Evolutionary conservation across 495 filamentous ascomycete species (phyloP).

Genomic region (Bathelium albidoporum): DNA sequence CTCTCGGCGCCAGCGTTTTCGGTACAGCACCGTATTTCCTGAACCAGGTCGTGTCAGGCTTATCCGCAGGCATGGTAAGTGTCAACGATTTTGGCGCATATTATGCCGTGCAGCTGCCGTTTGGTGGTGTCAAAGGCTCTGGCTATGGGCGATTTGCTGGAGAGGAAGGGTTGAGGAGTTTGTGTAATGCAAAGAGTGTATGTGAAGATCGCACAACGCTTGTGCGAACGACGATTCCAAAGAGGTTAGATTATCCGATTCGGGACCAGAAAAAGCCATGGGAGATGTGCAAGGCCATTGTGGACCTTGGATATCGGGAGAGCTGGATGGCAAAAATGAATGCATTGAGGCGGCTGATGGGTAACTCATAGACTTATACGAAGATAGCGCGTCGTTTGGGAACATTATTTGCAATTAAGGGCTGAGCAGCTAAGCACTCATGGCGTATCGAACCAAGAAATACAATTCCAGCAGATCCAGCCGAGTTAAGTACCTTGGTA

Average conservation of each 20-base stretch:
- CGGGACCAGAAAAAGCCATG: constrained; percentile 41
- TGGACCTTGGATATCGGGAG: constrained; percentile 53
- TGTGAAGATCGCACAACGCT: constrained; percentile 58
- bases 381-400: too few relatives aligned
- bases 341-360: constrained; percentile 41
- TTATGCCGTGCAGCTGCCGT: constrained; percentile 87
- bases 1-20: constrained; percentile 50
- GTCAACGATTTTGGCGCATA: constrained; percentile 91
- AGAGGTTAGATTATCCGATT: constrained; percentile 71
- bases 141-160: constrained; percentile 93
- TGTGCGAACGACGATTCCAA: constrained; percentile 68
- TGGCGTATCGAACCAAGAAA: too few relatives aligned
- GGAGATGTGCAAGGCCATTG: constrained; percentile 51
- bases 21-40: constrained; percentile 46
- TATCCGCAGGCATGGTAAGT: constrained; percentile 79
- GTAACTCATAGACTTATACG: constrained; percentile 2
- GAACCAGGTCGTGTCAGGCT: constrained; percentile 48
- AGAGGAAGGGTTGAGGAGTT: constrained; percentile 69
- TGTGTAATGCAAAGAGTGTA: constrained; percentile 81
- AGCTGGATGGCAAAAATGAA: constrained; percentile 36
- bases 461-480: too few relatives aligned
- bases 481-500: too few relatives aligned
- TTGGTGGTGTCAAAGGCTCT: constrained; percentile 76
- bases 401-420: too few relatives aligned
- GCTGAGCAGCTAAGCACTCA: too few relatives aligned